Evolutionary conservation across 1,284 basidiomycete species (phyloP), one percentile per base, ranked within the genome.

Genomic region (Ceratobasidium sp.): DNA sequence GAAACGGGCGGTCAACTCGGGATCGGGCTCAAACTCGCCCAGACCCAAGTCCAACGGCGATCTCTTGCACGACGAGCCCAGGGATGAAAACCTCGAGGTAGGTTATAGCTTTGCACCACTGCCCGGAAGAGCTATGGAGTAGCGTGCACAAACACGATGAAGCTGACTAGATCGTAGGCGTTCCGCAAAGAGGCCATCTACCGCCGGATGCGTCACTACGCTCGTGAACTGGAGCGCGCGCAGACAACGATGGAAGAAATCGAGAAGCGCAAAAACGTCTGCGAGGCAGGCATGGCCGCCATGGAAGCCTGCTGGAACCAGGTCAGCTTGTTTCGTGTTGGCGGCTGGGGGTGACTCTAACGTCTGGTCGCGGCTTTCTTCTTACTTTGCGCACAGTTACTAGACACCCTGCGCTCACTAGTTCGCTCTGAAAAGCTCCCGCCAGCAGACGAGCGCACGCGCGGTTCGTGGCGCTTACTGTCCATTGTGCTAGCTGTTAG

Each of bases 121-220:
- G 29, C 29, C 27, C 24, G 9, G 24, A 31, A 59, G 29, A 39
- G 34, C 65, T 61, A 13, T 37, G n/a, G 41, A 22, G 31, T 22
- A 34, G 59, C 34, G 34, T 31, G 49, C 31, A 53, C n/a, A 39
- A 46, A 68, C 74, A 62, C 43, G 76, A 73, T 77, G 65, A 74
- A 69, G 56, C 75, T 61, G 16, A 41, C 39, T 46, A 53, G 54
- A 46, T 76, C 61, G 77, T 77, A 93, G 91, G 83, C 85, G 24
- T 92, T 92, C 81, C 90, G 94, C 75, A 98, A 98, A 83, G 94
- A 96, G 81, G 96, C 96, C 53, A 92, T 98, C 66, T 97, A 90
- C 82, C 87, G 96, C 62, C 88, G 94, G 76, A 96, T 98, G 94
- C 92, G 88, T 79, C 89, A 96, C 79, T 96, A 97, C 81, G 90